A percentile compares a stretch with the other conserved stretches of the same genome.
Conservation (phyloP, 306 rosid species). For the Amphicarpaea edgeworthii region DNA sequence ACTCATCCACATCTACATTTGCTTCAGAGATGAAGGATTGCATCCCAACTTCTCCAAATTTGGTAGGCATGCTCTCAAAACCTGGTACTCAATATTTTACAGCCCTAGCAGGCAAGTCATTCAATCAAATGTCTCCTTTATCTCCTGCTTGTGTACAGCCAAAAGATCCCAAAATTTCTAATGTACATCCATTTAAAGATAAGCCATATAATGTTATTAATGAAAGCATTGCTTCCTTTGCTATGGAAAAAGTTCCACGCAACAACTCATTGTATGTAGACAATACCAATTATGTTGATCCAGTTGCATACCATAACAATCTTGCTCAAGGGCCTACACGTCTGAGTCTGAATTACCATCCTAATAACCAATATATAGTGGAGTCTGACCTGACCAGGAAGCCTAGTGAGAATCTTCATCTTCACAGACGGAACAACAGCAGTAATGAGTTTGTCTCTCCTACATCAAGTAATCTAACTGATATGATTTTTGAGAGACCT, state of each 20-base stretch:
- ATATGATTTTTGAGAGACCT: slow-evolving; percentile 48
- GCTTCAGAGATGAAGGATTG: slow-evolving; percentile 59
- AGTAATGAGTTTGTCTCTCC: slow-evolving; percentile 61
- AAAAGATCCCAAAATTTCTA: slow-evolving; percentile 57
- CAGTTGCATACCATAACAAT: slow-evolving; percentile 43
- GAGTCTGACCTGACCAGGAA: slow-evolving; percentile 53
- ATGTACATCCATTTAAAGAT: slow-evolving; percentile 49
- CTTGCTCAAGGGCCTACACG: no score
- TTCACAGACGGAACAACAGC: slow-evolving; percentile 51
- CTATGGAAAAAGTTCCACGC: slow-evolving; percentile 52
- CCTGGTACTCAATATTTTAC: slow-evolving; percentile 59
- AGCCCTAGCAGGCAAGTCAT: slow-evolving; percentile 56
- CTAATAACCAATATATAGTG: slow-evolving; percentile 46
- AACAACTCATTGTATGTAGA: slow-evolving; percentile 60
- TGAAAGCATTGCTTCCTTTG: slow-evolving; percentile 57
- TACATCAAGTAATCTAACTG: slow-evolving; percentile 49
- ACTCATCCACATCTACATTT: slow-evolving; percentile 57
- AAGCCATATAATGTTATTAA: slow-evolving; percentile 50
- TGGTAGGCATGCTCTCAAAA: slow-evolving; percentile 52
- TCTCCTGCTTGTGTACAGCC: slow-evolving; percentile 56
- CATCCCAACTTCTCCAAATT: slow-evolving; percentile 56
- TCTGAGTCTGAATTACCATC: no score
- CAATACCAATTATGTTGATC: slow-evolving; percentile 58
- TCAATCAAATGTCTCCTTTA: slow-evolving; percentile 56
- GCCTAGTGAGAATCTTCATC: slow-evolving; percentile 45